A percentile compares a stretch with the other conserved stretches of the same genome.
Evolutionary conservation across 2,329 filamentous ascomycete genomes (phyloP).

Genomic region (Cladosporium sp.): DNA sequence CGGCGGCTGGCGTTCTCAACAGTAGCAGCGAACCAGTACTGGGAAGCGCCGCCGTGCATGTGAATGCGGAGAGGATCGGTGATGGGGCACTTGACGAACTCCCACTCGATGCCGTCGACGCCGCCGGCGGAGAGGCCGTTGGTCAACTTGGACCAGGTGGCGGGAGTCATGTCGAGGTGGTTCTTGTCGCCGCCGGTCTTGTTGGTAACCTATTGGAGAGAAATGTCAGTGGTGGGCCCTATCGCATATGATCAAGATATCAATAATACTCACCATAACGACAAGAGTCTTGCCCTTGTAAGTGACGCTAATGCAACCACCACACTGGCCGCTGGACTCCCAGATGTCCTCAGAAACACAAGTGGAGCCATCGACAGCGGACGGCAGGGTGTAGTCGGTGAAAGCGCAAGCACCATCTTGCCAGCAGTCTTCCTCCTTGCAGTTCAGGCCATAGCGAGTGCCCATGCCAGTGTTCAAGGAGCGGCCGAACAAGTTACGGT

Average conservation of each 20-base stretch:
- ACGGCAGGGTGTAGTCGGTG: constrained; percentile 5
- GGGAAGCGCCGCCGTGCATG: constrained; percentile 19
- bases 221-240: not conserved
- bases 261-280: constrained; percentile 7
- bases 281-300: constrained; percentile 12
- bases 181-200: constrained; percentile 16
- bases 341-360: constrained; percentile 14
- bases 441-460: constrained; percentile 16
- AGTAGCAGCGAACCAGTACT: constrained; percentile 25
- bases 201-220: constrained; percentile 14
- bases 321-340: constrained; percentile 10
- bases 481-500: constrained; percentile 10
- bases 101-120: constrained; percentile 24
- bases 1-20: constrained; percentile 21
- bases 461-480: constrained; percentile 10
- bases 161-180: constrained; percentile 16
- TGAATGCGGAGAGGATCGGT: constrained; percentile 19
- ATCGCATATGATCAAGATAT: not conserved
- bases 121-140: constrained; percentile 13
- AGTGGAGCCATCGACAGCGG: constrained; percentile 9
- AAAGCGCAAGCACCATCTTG: constrained; percentile 13
- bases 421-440: constrained; percentile 19
- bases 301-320: constrained; percentile 13
- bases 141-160: constrained; percentile 16
- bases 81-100: constrained; percentile 28